phyloP scores from a whole-genome alignment of 495 filamentous ascomycete genomes.

The Annulohypoxylon moriforme region DNA sequence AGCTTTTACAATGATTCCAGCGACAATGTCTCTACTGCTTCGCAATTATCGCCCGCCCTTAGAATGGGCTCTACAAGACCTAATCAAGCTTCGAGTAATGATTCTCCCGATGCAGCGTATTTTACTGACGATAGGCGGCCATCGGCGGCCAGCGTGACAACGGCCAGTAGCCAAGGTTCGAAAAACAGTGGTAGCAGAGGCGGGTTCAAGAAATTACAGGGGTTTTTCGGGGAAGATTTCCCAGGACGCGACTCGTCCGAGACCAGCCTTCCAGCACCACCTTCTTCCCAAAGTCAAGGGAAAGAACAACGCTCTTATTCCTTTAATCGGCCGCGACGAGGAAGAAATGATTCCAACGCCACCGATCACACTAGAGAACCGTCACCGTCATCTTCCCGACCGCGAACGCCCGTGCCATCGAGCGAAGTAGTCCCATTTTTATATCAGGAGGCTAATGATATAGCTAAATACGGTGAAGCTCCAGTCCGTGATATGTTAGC shows the following conservation, averaged over 20 bases:
- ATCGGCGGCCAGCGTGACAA: constrained; percentile 85
- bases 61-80: constrained; percentile 72
- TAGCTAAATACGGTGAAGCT: constrained; percentile 83
- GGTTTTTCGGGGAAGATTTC: constrained; percentile 90
- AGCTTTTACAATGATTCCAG: constrained; percentile 75
- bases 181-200: constrained; percentile 76
- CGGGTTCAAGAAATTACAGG: constrained; percentile 78
- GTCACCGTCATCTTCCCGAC: constrained; percentile 76
- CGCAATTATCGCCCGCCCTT: constrained; percentile 74
- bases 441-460: constrained; percentile 90
- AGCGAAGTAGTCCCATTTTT: constrained; percentile 96
- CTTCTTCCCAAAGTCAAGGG: constrained; percentile 51
- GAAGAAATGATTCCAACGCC: constrained; percentile 81
- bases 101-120: constrained; percentile 73
- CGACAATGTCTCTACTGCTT: constrained; percentile 67
- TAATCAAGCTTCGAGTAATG: constrained; percentile 62
- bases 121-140: constrained; percentile 83
- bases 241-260: constrained; percentile 76
- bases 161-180: constrained; percentile 90
- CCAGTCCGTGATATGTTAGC: constrained; percentile 79
- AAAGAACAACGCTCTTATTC: constrained; percentile 69
- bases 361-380: constrained; percentile 68
- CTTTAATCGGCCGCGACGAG: constrained; percentile 67
- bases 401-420: constrained; percentile 85
- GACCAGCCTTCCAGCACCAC: constrained; percentile 70